Base-by-base conservation (phyloP, 2,329 filamentous ascomycete genomes). In the Paraphoma sp. region DNA sequence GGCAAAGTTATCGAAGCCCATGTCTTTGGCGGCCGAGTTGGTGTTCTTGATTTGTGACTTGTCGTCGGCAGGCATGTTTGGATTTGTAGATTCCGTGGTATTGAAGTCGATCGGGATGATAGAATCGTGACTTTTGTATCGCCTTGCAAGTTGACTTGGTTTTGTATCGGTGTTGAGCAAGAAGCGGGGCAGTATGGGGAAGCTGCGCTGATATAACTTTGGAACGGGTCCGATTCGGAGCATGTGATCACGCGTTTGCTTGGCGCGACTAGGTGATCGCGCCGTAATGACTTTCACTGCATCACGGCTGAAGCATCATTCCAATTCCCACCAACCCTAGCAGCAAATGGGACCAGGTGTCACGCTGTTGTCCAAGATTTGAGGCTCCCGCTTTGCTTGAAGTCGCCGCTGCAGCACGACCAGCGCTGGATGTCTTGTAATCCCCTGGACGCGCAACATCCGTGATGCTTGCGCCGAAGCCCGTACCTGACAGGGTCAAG, bases 381-480 rank as follows among this genome's bases (percentile, higher is more conserved):
- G 33, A 10, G 14, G 33, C 33, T 36, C 33, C 33, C 3, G 33
- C 58, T 45, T 54, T 51, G 23, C 61, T 65, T 6, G 61, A 54
- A 12, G 54, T 65, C 16, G 17, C 42, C 9, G 60, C 49, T 7
- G 53, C 52, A 42, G 45, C 51, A 33, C 45, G 50, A 23, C 38
- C 36, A 14, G 17, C 46, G 18, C 18, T 17, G 3, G 45, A 31
- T 11, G 45, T 23, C 11, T 30, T 44, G 11, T 14, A 18, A 5
- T 33, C 50, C 14, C 49, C 52, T 3, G 57, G 50, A 2, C 45
- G 45, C 28, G 56, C 62, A 45, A 41, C 44, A 6, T 54, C 31
- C 3, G 70, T 72, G 28, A 62, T 48, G 23, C 58, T 68, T 14
- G 68, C 63, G 9, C 67, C 67, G 36, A 65, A 68, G 4, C 63